phyloP scores from a whole-genome alignment of 495 filamentous ascomycete genomes.

The Hypoxylon trugodes region DNA sequence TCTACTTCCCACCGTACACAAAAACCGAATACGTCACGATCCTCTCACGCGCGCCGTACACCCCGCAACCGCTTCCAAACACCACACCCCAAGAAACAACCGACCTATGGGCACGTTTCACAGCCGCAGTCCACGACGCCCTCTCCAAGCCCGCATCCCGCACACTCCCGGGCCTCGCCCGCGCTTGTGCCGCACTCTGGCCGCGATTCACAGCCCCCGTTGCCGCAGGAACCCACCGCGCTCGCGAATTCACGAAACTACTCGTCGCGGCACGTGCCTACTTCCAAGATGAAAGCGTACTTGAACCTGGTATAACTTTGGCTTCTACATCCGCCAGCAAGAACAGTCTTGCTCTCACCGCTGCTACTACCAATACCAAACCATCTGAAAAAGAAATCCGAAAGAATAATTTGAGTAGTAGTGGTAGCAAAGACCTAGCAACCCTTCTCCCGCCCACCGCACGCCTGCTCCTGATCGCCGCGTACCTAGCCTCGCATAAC shows the following conservation, averaged over 20 bases:
- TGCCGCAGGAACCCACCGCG: conserved; percentile 66
- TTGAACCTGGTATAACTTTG: conserved; percentile 75
- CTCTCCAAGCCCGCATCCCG: conserved; percentile 70
- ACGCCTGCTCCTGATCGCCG: conserved; percentile 80
- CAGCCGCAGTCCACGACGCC: conserved; percentile 76
- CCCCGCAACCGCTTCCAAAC: conserved; percentile 48
- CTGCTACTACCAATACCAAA: conserved; percentile 9
- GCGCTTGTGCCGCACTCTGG: conserved; percentile 71
- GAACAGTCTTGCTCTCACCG: not conserved
- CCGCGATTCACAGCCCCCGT: conserved; percentile 73
- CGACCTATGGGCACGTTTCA: conserved; percentile 84
- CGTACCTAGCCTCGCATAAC: conserved; percentile 93
- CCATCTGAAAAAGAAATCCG: conserved; percentile 7
- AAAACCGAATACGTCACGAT: conserved; percentile 80
- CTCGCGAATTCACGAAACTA: conserved; percentile 83
- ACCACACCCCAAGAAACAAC: conserved; percentile 52
- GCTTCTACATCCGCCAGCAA: conserved; percentile 28
- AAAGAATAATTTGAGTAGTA: too few relatives aligned
- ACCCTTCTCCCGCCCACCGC: conserved; percentile 79
- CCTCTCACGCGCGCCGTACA: conserved; percentile 57
- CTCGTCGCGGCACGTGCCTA: conserved; percentile 75
- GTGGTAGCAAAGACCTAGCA: conserved; percentile 44
- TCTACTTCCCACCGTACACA: conserved; percentile 87
- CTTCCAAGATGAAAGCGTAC: conserved; percentile 77
- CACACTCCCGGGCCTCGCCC: conserved; percentile 67